A percentile compares a stretch with the other conserved stretches of the same genome.
These are phyloP conservation scores for Mortierella sp. DNA, from an alignment of 371 early-diverging fungal species.

Conservation along the genomic window DNA sequence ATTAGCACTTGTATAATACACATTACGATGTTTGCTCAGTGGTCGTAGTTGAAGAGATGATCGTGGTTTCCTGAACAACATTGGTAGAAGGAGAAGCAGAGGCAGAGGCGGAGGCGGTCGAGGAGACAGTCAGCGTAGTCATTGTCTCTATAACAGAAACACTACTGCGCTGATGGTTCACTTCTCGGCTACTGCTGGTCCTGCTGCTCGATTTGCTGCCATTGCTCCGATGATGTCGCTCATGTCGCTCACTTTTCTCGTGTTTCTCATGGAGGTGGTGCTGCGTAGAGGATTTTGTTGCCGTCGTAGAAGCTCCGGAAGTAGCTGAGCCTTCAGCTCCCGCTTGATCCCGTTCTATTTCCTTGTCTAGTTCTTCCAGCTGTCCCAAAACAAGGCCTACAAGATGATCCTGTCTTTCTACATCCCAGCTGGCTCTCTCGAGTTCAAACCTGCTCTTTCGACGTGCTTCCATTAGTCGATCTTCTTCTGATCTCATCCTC, in stretches of 20 bases:
- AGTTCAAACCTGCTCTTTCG: slow-evolving; percentile 51
- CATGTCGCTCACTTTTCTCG: slow-evolving; percentile 23
- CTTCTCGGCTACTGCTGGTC: slow-evolving; percentile 27
- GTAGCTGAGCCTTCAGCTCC: slow-evolving; percentile 11
- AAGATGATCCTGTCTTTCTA: slow-evolving; percentile 51
- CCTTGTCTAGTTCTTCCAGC: slow-evolving; percentile 40
- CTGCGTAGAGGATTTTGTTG: slow-evolving; percentile 16
- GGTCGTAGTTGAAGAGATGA: slow-evolving; percentile 10
- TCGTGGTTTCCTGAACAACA: slow-evolving; percentile 7
- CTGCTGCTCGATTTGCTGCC: slow-evolving; percentile 39
- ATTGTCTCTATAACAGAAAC: slow-evolving; percentile 9
- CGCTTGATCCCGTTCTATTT: slow-evolving; percentile 44
- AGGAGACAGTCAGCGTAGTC: slow-evolving; percentile 2
- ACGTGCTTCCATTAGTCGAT: slow-evolving; percentile 44
- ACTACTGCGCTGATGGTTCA: slow-evolving; percentile 22
- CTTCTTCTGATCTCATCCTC: slow-evolving; percentile 38
- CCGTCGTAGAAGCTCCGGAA: slow-evolving; percentile 4
- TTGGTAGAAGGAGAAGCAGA: slow-evolving; percentile 13
- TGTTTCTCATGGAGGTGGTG: slow-evolving; percentile 10
- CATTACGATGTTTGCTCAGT: neutral
- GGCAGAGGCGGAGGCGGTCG: slow-evolving; percentile 1
- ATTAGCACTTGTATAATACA: neutral
- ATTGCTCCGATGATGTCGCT: slow-evolving; percentile 43
- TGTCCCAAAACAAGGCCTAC: slow-evolving; percentile 52
- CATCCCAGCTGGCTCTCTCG: slow-evolving; percentile 53